These are phyloP conservation scores for Ananas comosus DNA, from an alignment of 176 grass and related monocot genomes.

Conservation along the genomic window DNA sequence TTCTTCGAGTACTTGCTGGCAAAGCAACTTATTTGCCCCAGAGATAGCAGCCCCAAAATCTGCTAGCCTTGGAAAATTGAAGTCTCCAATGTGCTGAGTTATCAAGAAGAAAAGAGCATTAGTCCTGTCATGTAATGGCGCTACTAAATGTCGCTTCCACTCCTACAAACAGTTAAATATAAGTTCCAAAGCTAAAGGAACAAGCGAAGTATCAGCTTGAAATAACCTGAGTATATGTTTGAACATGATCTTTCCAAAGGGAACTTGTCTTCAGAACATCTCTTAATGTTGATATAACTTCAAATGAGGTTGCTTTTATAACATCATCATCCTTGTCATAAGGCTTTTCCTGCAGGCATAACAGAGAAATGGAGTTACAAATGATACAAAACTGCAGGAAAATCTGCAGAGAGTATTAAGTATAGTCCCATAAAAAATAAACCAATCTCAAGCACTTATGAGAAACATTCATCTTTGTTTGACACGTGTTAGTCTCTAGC, in stretches of 20 bases:
- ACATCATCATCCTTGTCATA: constrained; percentile 90
- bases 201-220: neutral
- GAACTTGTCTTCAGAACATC: constrained; percentile 80
- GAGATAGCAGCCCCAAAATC: constrained; percentile 97
- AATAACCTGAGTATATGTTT: constrained; percentile 80
- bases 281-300: constrained; percentile 99
- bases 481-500: too few relatives aligned
- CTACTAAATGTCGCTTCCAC: too few relatives aligned
- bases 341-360: constrained; percentile 52
- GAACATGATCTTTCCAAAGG: constrained; percentile 96
- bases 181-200: too few relatives aligned
- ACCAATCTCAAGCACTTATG: too few relatives aligned
- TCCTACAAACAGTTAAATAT: too few relatives aligned
- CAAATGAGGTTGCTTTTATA: constrained; percentile 91
- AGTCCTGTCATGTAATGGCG: too few relatives aligned
- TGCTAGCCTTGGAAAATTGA: constrained; percentile 76
- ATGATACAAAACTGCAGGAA: neutral
- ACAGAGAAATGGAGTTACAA: neutral
- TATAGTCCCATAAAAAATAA: constrained; percentile 1
- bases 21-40: constrained; percentile 85
- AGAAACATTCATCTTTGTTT: too few relatives aligned
- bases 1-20: constrained; percentile 92
- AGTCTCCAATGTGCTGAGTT: constrained; percentile 83
- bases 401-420: neutral
- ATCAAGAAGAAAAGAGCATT: neutral